Percentiles rank a stretch among this genome's conserved stretches.
Conservation (phyloP, 2,329 filamentous ascomycete species). For the Myriosclerotinia curreyana region DNA sequence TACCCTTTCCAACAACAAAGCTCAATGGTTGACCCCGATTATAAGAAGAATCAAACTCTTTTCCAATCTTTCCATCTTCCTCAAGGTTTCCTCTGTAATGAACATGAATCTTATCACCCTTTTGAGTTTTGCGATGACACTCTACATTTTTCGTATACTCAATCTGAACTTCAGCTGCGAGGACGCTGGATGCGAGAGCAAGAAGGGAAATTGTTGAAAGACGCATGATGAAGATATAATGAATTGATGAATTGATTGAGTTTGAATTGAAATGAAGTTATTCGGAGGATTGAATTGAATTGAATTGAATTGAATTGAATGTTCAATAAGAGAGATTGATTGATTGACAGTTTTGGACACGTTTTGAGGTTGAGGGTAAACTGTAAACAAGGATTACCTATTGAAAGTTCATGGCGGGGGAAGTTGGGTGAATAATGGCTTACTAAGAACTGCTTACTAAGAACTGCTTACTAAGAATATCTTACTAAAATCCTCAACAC, state of each 20-base stretch:
- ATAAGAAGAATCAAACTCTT: slow-evolving; percentile 83
- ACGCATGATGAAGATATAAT: slow-evolving; percentile 31
- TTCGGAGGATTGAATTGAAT: background rate
- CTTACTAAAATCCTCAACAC: background rate
- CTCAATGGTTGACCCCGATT: slow-evolving; percentile 71
- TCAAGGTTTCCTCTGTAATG: slow-evolving; percentile 84
- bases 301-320: background rate
- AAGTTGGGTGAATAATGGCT: no score
- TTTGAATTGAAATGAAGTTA: background rate
- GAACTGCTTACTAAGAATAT: no score
- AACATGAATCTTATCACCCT: slow-evolving; percentile 77
- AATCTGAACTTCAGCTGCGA: slow-evolving; percentile 60
- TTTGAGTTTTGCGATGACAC: slow-evolving; percentile 73
- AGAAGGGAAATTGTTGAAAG: slow-evolving; percentile 37
- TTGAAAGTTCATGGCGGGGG: no score
- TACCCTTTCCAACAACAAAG: slow-evolving; percentile 75
- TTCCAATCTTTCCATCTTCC: slow-evolving; percentile 54
- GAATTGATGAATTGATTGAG: slow-evolving; percentile 21
- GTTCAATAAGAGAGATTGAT: background rate
- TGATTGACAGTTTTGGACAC: slow-evolving; percentile 2
- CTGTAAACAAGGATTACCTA: no score
- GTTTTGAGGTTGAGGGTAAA: background rate
- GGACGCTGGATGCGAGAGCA: slow-evolving; percentile 32
- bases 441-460: no score
- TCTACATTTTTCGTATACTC: slow-evolving; percentile 70